Evolutionary conservation across 1,284 basidiomycete species (phyloP), one percentile per base, ranked within the genome.

Genomic region (Austroboletus novae-zelandiae): DNA sequence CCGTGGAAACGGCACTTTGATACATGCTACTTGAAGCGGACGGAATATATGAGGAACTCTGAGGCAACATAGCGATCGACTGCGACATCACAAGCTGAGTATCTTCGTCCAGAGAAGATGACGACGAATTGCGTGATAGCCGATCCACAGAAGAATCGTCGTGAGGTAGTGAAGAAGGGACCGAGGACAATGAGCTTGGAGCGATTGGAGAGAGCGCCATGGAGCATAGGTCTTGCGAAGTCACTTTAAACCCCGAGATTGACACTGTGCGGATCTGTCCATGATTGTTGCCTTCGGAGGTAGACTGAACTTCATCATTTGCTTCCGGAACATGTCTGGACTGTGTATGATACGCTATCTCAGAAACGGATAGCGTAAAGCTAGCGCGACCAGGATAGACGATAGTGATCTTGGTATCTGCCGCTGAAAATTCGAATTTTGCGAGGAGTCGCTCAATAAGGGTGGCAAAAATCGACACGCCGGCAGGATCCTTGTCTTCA

Each of bases 391-490:
- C 75, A 6, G 83, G 80, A 61, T 85, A 77, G 23, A 89, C 69
- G 35, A 91, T 54, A 0, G 84, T 85, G 36, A 95, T 72, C 53
- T 72, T 79, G 32, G 86, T 79, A 59, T 91, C 83, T 23, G 73
- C 66, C 25, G 89, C 87, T 57, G 84, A 83, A 61, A 93, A 87
- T 56, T 90, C 81, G 58, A 98, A 88, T 52, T 89, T 79, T 9
- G 91, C 81, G 13, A 97, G 78, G 4, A 97, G 74, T 13, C 86
- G 79, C 66, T 96, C 93, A 43, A 95, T 84, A 40, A 96, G 76
- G 30, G 83, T 80, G 17, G 94, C 88, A 62, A 98, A 86, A 42
- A 96, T 74, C 2, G 91, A 92, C 17, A 94, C 86, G 30, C 87
- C 87, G 32, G 75, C 77, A 34, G 84, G 84, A 52, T 86, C 83